Evolutionary conservation across 371 early-diverging fungal genomes (phyloP).

Genomic region (Mortierella sp.): DNA sequence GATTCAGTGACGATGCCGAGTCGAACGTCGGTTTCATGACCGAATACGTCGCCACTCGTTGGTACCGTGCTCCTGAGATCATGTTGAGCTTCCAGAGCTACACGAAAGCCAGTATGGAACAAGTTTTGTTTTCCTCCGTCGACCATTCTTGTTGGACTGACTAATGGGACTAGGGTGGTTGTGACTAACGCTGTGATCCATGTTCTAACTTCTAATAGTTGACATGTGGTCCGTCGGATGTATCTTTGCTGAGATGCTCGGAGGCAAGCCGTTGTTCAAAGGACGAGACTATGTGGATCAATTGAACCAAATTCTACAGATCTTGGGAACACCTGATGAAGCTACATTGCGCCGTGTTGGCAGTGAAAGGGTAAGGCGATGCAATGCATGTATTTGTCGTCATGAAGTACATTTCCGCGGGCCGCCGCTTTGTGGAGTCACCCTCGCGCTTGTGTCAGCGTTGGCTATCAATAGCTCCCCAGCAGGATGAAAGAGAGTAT

Average conservation of each 20-base stretch:
- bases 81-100: slow-evolving; percentile 95
- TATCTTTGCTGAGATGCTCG: slow-evolving; percentile 96
- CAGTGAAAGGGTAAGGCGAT: too few relatives aligned
- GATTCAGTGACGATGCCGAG: slow-evolving; percentile 85
- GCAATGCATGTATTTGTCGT: too few relatives aligned
- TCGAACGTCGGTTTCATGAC: slow-evolving; percentile 93
- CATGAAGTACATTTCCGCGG: too few relatives aligned
- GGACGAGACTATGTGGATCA: slow-evolving; percentile 98
- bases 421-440: too few relatives aligned
- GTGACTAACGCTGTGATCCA: too few relatives aligned
- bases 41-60: slow-evolving; percentile 97
- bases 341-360: slow-evolving; percentile 86
- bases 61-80: slow-evolving; percentile 99
- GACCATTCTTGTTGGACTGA: too few relatives aligned
- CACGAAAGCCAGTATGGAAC: slow-evolving; percentile 90
- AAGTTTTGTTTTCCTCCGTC: neutral
- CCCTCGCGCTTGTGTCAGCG: too few relatives aligned
- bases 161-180: too few relatives aligned
- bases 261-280: slow-evolving; percentile 89
- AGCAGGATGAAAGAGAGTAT: too few relatives aligned
- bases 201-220: slow-evolving; percentile 57
- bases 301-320: slow-evolving; percentile 94
- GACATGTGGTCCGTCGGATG: slow-evolving; percentile 99
- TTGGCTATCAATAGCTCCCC: slow-evolving; percentile 5
- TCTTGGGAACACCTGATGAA: slow-evolving; percentile 55